Percentiles rank a stretch among this genome's conserved stretches.
Evolutionary conservation across 352 stramenopile genomes (phyloP).

Genomic region (Pythium coloratum): DNA sequence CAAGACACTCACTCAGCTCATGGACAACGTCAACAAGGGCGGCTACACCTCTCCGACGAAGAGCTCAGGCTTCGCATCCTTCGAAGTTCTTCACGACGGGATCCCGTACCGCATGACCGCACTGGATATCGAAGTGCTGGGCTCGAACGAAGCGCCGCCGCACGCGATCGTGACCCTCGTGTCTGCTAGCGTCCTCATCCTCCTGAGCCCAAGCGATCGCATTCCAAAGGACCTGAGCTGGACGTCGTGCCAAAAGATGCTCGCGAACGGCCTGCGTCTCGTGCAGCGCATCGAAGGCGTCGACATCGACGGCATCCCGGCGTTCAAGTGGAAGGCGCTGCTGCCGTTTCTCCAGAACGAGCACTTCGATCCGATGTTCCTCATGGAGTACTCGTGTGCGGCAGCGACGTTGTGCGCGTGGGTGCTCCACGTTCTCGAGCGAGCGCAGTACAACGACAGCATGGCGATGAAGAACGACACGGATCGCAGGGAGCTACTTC

Average conservation of each 20-base stretch:
- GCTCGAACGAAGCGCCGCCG: conserved; percentile 38
- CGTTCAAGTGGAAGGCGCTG: conserved; percentile 79
- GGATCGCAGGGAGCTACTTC: conserved; percentile 51
- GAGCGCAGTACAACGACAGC: conserved; percentile 41
- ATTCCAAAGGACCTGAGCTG: conserved; percentile 75
- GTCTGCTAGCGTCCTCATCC: conserved; percentile 60
- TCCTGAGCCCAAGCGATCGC: conserved; percentile 66
- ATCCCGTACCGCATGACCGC: conserved; percentile 39
- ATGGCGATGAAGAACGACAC: conserved; percentile 35
- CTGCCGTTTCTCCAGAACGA: conserved; percentile 71
- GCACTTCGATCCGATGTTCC: conserved; percentile 64
- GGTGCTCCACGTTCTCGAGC: conserved; percentile 48
- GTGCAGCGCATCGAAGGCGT: conserved; percentile 48
- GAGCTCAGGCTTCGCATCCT: conserved; percentile 33
- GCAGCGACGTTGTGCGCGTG: conserved; percentile 66
- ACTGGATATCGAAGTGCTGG: conserved; percentile 53
- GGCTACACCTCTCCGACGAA: conserved; percentile 21
- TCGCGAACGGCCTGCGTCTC: conserved; percentile 45
- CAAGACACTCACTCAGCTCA: conserved; percentile 63
- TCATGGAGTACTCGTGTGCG: conserved; percentile 48
- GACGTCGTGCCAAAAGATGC: conserved; percentile 64
- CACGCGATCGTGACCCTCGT: conserved; percentile 68
- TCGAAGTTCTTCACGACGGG: conserved; percentile 23
- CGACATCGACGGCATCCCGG: conserved; percentile 39
- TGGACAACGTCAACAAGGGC: conserved; percentile 43